These are phyloP conservation scores for Botrytis elliptica DNA, from an alignment of 2,329 filamentous ascomycete genomes.

Conservation along the genomic window DNA sequence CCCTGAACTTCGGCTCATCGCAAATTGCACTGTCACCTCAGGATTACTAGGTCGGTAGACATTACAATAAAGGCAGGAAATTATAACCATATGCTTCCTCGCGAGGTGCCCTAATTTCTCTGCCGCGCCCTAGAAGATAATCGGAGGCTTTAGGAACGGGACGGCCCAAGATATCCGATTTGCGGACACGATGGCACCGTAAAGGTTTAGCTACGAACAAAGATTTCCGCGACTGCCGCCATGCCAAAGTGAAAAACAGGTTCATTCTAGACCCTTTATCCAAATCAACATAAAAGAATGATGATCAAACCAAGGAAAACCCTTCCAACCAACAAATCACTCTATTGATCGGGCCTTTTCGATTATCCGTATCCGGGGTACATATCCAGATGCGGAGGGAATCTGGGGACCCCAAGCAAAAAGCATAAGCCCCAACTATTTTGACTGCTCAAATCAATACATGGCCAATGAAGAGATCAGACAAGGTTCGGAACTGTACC, in stretches of 20 bases:
- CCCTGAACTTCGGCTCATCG: not conserved
- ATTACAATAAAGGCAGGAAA: not conserved
- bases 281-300: not conserved
- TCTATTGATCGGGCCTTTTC: slow-evolving; percentile 3
- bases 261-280: not conserved
- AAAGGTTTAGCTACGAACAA: not conserved
- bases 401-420: slow-evolving; percentile 12
- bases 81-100: not conserved
- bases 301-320: not conserved
- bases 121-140: not conserved
- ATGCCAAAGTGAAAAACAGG: not conserved
- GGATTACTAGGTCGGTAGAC: too few species aligned
- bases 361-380: slow-evolving; percentile 12
- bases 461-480: not conserved
- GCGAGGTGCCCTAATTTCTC: not conserved
- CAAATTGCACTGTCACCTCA: not conserved
- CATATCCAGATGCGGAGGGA: slow-evolving; percentile 1
- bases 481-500: not conserved
- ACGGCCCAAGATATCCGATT: not conserved
- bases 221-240: not conserved
- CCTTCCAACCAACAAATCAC: not conserved
- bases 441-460: not conserved
- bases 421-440: not conserved
- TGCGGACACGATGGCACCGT: not conserved
- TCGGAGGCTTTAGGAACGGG: not conserved